Base-by-base conservation (phyloP, 805 yeast species). In the Ogataea dorogensis region DNA sequence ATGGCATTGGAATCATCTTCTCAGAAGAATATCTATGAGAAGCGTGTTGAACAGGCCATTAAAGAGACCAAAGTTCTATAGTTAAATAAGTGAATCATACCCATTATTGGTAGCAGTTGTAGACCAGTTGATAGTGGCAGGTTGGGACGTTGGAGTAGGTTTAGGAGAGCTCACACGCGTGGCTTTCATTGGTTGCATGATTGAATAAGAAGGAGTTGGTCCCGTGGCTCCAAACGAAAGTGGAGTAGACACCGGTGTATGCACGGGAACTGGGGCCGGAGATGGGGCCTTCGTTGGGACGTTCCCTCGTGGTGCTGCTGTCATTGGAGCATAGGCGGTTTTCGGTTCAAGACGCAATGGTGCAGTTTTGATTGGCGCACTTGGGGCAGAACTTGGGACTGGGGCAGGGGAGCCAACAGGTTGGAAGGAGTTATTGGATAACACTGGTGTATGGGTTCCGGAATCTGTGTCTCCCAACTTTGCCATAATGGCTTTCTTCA, bases 1-100 rank as follows among this genome's bases (percentile, higher is more conserved):
- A 75, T 84, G 70, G 70, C 73, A 35, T 63, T 73, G 39, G 86
- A 81, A 36, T 69, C 68, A 15, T 28, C 42, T 16, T 52, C 50
- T 23, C 42, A 49, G 28, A 46, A 45, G 20, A 60, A 59, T 34
- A 41, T 56, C 16, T 60, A 60, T 38, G 63, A 60, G 30, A 46
- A 51, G 38, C 53, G 54, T 30, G 51, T 59, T 8, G 49, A 50
- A 0, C 40, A 40, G 24, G 53, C 45, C 3, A 23, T 42, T 21
- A 36, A 42, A 11, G 40, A 31, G 20, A 14, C 35, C 17, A 31
- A 36, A 24, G 22, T 36, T 26, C 17, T 37, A 15, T 33, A 31
- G 23, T 31, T 28, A 40, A 27, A 43, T 40, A 18, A 36, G 24
- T 23, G 42, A 36, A 11, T 42, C 42, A 14, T n/a, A n/a, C n/a